Evolutionary conservation across 129 eudicot genomes (phyloP).

Genomic region (Apium graveolens): DNA sequence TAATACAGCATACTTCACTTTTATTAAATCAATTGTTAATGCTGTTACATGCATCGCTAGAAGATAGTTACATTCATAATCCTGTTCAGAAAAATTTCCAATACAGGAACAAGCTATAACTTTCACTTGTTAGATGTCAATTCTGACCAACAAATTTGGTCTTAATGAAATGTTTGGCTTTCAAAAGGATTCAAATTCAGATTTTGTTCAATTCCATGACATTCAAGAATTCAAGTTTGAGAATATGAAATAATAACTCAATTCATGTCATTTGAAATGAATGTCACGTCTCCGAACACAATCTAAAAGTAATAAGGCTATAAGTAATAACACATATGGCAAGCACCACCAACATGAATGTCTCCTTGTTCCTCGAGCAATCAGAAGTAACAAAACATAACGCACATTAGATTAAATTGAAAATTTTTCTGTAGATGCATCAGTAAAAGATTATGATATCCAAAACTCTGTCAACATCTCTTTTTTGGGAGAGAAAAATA

Average conservation of each 20-base stretch:
- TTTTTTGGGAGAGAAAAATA: not conserved
- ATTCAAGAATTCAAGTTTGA: not conserved
- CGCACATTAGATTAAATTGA: not conserved
- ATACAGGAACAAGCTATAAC: not conserved
- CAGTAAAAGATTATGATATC: not conserved
- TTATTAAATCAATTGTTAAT: not conserved
- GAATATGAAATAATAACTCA: not conserved
- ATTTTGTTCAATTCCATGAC: not conserved
- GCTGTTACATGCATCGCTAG: not conserved
- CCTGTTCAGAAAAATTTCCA: not conserved
- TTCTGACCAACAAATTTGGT: not conserved
- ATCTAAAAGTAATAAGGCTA: not conserved
- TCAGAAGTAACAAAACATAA: not conserved
- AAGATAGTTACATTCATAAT: not conserved
- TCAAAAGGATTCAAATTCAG: not conserved
- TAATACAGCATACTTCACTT: not conserved
- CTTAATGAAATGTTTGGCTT: not conserved
- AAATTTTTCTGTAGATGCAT: not conserved
- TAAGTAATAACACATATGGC: not conserved
- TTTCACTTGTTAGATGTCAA: not conserved
- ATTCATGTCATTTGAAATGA: not conserved
- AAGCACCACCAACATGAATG: not conserved
- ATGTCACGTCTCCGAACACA: not conserved
- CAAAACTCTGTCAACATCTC: not conserved
- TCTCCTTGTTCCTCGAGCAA: not conserved